phyloP scores from a whole-genome alignment of 164 flowering plant species.

The Malania oleifera region DNA sequence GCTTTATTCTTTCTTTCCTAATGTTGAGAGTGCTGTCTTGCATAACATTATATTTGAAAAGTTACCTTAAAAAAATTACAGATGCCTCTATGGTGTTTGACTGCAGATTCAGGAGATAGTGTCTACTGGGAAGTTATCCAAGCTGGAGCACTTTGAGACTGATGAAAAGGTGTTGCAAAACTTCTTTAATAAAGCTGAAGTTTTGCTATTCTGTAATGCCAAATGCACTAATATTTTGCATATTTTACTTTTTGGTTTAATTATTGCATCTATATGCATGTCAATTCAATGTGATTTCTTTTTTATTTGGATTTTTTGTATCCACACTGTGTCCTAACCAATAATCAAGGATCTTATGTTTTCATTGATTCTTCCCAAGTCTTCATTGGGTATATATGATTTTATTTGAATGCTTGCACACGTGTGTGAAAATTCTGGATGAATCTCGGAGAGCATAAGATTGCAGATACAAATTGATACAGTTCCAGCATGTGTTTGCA shows the following conservation, averaged over 20 bases:
- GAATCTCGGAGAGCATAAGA: no score
- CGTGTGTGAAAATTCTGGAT: no score
- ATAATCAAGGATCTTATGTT: background rate
- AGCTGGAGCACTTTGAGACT: conserved; percentile 89
- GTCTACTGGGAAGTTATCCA: conserved; percentile 82
- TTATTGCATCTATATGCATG: background rate
- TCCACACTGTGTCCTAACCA: no score
- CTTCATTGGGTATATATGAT: background rate
- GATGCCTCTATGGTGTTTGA: conserved; percentile 11
- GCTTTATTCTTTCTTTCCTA: no score
- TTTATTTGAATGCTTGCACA: no score
- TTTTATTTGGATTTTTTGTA: no score
- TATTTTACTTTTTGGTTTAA: background rate
- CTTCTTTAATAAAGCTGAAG: conserved; percentile 7
- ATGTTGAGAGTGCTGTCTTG: no score
- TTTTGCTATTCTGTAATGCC: background rate
- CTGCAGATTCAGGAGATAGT: conserved; percentile 93
- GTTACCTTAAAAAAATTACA: background rate
- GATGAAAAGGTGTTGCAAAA: conserved; percentile 74
- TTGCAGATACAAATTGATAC: no score
- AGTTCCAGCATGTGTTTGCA: no score
- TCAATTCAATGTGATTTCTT: background rate
- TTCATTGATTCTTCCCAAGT: background rate
- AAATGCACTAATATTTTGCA: background rate
- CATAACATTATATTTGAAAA: background rate